Conservation (phyloP, 306 rosid species). For the Acacia acuminata region DNA sequence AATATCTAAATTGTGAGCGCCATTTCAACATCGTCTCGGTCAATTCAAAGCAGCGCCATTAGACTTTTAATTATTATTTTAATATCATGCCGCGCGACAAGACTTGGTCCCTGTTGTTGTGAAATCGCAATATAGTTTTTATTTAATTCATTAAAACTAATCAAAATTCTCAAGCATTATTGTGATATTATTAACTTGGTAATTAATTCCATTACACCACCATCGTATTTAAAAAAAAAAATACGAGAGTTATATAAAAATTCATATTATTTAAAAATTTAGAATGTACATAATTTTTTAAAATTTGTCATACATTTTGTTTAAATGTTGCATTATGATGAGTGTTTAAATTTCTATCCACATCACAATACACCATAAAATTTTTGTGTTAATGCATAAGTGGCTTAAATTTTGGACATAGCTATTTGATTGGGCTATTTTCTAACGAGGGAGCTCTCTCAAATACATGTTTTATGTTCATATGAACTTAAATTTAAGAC, state of each 20-base stretch:
- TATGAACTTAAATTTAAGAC: too few relatives aligned
- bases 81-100: neutral
- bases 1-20: neutral
- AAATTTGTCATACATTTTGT: too few relatives aligned
- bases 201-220: neutral
- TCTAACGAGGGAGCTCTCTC: too few relatives aligned
- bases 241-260: too few relatives aligned
- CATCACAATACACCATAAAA: neutral
- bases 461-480: too few relatives aligned
- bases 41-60: neutral
- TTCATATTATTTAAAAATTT: neutral
- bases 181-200: too few relatives aligned
- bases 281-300: neutral
- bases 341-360: neutral
- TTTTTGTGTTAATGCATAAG: neutral
- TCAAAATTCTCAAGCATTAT: too few relatives aligned
- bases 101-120: neutral
- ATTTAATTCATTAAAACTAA: neutral
- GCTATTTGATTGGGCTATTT: too few relatives aligned
- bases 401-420: neutral
- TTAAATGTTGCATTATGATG: neutral
- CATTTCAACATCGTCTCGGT: neutral
- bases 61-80: neutral
- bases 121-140: neutral
- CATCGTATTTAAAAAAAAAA: neutral